A percentile compares a stretch with the other conserved stretches of the same genome.
Evolutionary conservation across 768 basidiomycete species (phyloP).

Genomic region (Leccinellum luteum): DNA sequence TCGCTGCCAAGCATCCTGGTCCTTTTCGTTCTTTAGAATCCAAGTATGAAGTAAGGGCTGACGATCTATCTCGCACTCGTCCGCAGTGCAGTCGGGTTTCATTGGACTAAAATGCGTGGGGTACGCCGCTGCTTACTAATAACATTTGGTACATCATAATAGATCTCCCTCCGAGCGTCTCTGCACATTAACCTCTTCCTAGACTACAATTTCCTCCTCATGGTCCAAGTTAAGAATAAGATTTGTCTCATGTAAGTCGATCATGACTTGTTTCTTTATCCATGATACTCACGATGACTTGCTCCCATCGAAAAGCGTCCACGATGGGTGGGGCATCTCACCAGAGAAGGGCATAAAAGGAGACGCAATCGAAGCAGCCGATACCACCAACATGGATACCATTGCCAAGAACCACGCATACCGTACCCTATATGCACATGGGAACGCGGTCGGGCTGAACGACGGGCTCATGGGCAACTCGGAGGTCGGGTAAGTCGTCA

Average conservation of each 20-base stretch:
- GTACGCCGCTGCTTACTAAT: no score
- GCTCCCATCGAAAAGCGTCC: slow-evolving; percentile 53
- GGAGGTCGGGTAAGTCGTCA: slow-evolving; percentile 79
- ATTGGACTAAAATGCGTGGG: no score
- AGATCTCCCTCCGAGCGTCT: no score
- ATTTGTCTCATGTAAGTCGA: slow-evolving; percentile 80
- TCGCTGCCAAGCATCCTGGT: no score
- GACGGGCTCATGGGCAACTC: slow-evolving; percentile 98
- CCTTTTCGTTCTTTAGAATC: no score
- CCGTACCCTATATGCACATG: slow-evolving; percentile 77
- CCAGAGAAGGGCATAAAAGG: slow-evolving; percentile 69
- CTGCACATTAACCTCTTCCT: no score
- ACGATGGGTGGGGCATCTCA: slow-evolving; percentile 95
- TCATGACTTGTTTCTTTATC: no score
- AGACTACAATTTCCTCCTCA: slow-evolving; percentile 8
- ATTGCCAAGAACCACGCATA: slow-evolving; percentile 75
- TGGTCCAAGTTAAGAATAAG: slow-evolving; percentile 74
- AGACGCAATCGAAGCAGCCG: slow-evolving; percentile 83
- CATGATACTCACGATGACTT: background rate
- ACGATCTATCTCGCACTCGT: no score
- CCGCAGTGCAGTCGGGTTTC: no score
- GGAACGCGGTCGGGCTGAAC: slow-evolving; percentile 86
- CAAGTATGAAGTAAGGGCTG: no score
- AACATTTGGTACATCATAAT: no score
- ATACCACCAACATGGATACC: slow-evolving; percentile 86